These are phyloP conservation scores for Plasmopara muralis DNA, from an alignment of 352 stramenopile genomes.

Conservation along the genomic window DNA sequence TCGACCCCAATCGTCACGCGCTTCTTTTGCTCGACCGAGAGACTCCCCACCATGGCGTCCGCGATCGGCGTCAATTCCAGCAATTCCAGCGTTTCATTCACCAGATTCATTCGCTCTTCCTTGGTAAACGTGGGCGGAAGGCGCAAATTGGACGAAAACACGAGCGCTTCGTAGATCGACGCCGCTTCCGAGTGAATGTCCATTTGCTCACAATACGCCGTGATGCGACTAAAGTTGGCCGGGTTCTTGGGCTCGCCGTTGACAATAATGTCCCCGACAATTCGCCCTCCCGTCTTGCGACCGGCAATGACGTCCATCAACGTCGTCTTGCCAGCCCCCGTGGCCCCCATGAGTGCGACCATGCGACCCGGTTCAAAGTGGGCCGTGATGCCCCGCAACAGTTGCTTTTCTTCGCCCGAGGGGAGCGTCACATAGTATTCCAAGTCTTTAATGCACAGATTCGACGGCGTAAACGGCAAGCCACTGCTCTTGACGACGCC, in stretches of 20 bases:
- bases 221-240: slow-evolving; percentile 79
- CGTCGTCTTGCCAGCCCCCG: slow-evolving; percentile 20
- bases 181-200: slow-evolving; percentile 77
- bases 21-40: slow-evolving; percentile 39
- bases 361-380: slow-evolving; percentile 52
- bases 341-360: slow-evolving; percentile 71
- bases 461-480: slow-evolving; percentile 32
- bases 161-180: slow-evolving; percentile 84
- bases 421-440: slow-evolving; percentile 52
- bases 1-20: slow-evolving; percentile 89
- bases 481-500: slow-evolving; percentile 8
- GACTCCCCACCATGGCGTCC: slow-evolving; percentile 23
- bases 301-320: slow-evolving; percentile 73
- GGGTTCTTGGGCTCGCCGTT: slow-evolving; percentile 81
- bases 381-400: slow-evolving; percentile 34
- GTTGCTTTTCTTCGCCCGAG: slow-evolving; percentile 35
- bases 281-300: slow-evolving; percentile 57
- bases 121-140: slow-evolving; percentile 42
- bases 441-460: slow-evolving; percentile 41
- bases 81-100: slow-evolving; percentile 46
- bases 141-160: slow-evolving; percentile 86
- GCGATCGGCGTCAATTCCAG: slow-evolving; percentile 29
- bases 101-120: slow-evolving; percentile 35
- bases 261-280: slow-evolving; percentile 83
- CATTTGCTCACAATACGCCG: slow-evolving; percentile 90